Evolutionary conservation across 164 flowering plant genomes (phyloP).

Genomic region (Pachysandra terminalis): DNA sequence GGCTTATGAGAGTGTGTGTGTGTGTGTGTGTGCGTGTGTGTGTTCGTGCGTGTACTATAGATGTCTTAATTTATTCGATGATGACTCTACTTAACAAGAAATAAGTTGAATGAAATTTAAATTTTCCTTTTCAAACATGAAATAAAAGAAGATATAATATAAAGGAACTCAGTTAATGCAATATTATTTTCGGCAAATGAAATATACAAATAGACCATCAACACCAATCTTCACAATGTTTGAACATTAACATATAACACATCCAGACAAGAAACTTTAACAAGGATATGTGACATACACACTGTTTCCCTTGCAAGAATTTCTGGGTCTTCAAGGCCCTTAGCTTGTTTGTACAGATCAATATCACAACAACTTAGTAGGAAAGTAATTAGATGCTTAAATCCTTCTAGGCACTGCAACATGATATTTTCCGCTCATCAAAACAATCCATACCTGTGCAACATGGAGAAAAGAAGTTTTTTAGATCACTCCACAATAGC

Average conservation of each 20-base stretch:
- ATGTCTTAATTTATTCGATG: too few relatives aligned
- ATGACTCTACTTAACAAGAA: too few relatives aligned
- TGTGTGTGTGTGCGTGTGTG: too few relatives aligned
- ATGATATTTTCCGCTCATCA: slow-evolving; percentile 52
- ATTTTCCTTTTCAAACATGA: too few relatives aligned
- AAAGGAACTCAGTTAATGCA: too few relatives aligned
- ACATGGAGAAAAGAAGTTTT: not conserved
- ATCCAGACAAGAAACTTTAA: not conserved
- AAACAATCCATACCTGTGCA: slow-evolving; percentile 61
- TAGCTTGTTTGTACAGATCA: slow-evolving; percentile 45
- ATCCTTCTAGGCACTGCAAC: slow-evolving; percentile 79
- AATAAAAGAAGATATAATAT: too few relatives aligned
- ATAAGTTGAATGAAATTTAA: too few relatives aligned
- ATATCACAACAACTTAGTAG: slow-evolving; percentile 59
- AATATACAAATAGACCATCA: too few relatives aligned
- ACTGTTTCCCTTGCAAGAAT: slow-evolving; percentile 80
- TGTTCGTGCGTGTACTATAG: too few relatives aligned
- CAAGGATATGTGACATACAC: slow-evolving; percentile 42
- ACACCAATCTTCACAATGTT: not conserved
- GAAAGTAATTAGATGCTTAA: slow-evolving; percentile 56
- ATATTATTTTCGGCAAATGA: too few relatives aligned
- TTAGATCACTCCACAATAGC: not conserved
- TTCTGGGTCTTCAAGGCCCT: slow-evolving; percentile 75
- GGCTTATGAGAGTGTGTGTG: too few relatives aligned
- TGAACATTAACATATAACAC: not conserved